Conservation (phyloP, 1,139 yeast species). For the Debaryomyces udenii region DNA sequence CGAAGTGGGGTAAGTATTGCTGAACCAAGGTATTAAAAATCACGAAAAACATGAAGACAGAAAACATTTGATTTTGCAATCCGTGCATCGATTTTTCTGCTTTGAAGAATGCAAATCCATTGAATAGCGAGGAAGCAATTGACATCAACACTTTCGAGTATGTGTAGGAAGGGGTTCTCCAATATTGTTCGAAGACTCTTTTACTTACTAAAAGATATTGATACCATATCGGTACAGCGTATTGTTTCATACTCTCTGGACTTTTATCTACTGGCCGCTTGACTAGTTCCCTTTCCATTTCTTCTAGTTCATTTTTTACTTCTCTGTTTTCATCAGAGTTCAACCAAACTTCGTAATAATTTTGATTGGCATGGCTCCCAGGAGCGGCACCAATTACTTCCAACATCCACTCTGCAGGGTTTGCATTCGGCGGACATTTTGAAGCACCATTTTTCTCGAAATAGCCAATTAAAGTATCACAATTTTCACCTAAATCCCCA, state of each 20-base stretch:
- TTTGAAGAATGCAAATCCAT: conserved; percentile 48
- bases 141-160: conserved; percentile 44
- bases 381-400: conserved; percentile 53
- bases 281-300: conserved; percentile 32
- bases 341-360: conserved; percentile 38
- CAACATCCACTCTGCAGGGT: conserved; percentile 62
- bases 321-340: conserved; percentile 29
- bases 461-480: conserved; percentile 51
- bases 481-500: conserved; percentile 64
- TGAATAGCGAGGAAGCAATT: conserved; percentile 43
- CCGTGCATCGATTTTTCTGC: conserved; percentile 39
- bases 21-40: conserved; percentile 56
- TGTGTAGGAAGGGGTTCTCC: conserved; percentile 47
- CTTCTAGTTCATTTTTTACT: conserved; percentile 26
- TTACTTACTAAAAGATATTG: conserved; percentile 29
- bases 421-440: conserved; percentile 47
- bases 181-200: conserved; percentile 38
- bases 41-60: conserved; percentile 55
- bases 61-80: conserved; percentile 51
- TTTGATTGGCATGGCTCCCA: conserved; percentile 37
- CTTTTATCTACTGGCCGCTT: conserved; percentile 28
- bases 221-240: conserved; percentile 28
- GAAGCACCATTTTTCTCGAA: conserved; percentile 58
- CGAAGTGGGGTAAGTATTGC: conserved; percentile 45
- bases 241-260: conserved; percentile 26